Evolutionary conservation across 495 filamentous ascomycete genomes (phyloP).

Genomic region (Neurospora intermedia): DNA sequence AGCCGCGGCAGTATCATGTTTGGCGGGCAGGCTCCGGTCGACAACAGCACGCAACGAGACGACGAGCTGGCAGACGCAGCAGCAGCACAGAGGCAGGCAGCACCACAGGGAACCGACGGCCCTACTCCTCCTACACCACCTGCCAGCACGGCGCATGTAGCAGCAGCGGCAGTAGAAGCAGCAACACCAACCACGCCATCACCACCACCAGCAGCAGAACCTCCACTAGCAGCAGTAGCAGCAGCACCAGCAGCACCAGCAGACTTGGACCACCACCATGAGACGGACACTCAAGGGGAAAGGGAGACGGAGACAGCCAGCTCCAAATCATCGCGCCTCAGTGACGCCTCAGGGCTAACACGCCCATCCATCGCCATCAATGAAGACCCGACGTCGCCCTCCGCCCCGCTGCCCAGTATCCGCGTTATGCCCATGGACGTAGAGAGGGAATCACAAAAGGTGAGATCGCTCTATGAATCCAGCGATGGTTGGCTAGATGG

Average conservation of each 20-base stretch:
- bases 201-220: background rate
- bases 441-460: slow-evolving; percentile 76
- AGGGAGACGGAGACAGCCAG: background rate
- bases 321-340: background rate
- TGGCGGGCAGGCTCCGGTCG: slow-evolving; percentile 23
- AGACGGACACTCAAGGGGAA: background rate
- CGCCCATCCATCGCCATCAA: background rate
- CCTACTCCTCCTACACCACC: background rate
- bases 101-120: background rate
- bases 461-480: slow-evolving; percentile 84
- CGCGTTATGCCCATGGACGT: slow-evolving; percentile 64
- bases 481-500: slow-evolving; percentile 52
- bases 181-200: background rate
- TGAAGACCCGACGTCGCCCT: slow-evolving; percentile 9
- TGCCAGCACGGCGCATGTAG: background rate
- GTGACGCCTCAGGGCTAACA: background rate
- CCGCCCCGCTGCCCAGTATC: slow-evolving; percentile 27
- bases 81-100: too few species aligned
- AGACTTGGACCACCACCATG: background rate
- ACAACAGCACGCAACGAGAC: slow-evolving; percentile 1
- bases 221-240: background rate
- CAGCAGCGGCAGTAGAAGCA: background rate
- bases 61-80: background rate
- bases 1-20: slow-evolving; percentile 58
- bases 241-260: background rate